A percentile compares a stretch with the other conserved stretches of the same genome.
phyloP scores from a whole-genome alignment of 2,329 filamentous ascomycete species.

The Zalaria obscura region DNA sequence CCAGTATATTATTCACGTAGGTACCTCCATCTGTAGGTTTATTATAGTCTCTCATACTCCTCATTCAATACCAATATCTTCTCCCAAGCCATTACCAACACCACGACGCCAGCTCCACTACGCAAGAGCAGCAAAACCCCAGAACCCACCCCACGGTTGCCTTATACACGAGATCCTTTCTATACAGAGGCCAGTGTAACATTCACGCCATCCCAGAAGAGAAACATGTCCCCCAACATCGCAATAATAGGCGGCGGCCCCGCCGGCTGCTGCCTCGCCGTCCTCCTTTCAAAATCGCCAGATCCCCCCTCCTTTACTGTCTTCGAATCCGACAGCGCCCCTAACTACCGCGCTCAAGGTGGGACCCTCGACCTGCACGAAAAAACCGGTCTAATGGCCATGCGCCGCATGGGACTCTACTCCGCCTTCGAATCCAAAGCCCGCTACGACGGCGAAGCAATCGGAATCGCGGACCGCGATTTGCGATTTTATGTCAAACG shows the following conservation, averaged over 20 bases:
- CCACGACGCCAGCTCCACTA: too few species aligned
- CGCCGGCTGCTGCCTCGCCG: conserved; percentile 19
- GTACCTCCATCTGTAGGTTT: too few species aligned
- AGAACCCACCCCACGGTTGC: too few species aligned
- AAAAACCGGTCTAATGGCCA: conserved; percentile 18
- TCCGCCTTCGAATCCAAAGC: conserved; percentile 19
- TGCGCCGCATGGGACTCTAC: conserved; percentile 18
- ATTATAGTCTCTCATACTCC: too few species aligned
- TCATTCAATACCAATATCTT: too few species aligned
- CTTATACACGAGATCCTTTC: too few species aligned
- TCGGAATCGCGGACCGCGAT: conserved; percentile 26
- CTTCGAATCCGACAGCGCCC: conserved; percentile 18
- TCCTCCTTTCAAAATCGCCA: conserved; percentile 14
- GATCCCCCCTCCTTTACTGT: conserved; percentile 12
- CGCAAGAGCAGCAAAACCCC: too few species aligned
- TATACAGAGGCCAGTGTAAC: too few species aligned
- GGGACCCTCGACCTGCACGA: conserved; percentile 23
- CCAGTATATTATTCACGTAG: too few species aligned
- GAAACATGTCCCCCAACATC: conserved; percentile 10
- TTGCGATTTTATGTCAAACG: conserved; percentile 14
- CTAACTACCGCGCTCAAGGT: conserved; percentile 18
- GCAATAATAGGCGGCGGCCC: conserved; percentile 24
- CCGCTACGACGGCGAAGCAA: conserved; percentile 28
- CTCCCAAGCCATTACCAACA: too few species aligned
- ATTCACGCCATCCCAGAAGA: too few species aligned